A percentile compares a stretch with the other conserved stretches of the same genome.
These are phyloP conservation scores for Phoma herbarum DNA, from an alignment of 2,329 filamentous ascomycete genomes.

Conservation along the genomic window DNA sequence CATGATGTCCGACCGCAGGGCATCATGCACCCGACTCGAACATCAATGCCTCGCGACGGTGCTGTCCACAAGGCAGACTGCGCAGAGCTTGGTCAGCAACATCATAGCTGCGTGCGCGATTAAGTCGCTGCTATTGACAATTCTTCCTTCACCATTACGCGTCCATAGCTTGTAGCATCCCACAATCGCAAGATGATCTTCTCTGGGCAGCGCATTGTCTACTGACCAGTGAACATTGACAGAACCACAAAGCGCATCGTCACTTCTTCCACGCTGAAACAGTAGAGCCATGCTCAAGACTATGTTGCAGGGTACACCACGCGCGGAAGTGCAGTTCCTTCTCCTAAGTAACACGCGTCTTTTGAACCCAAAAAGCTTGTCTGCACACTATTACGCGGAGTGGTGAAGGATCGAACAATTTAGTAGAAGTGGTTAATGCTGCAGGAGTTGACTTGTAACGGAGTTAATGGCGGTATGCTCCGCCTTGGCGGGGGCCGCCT, in stretches of 20 bases:
- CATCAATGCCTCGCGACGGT: conserved; percentile 6
- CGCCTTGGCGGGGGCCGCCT: conserved; percentile 12
- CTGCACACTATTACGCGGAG: not conserved
- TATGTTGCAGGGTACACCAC: not conserved
- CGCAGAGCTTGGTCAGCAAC: conserved; percentile 2
- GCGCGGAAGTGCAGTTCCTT: not conserved
- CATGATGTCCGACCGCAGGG: conserved; percentile 10
- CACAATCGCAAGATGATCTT: conserved; percentile 6
- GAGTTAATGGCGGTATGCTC: conserved; percentile 8
- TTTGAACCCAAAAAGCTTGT: not conserved
- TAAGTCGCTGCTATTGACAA: not conserved
- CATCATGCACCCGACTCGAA: not conserved
- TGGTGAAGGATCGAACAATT: not conserved
- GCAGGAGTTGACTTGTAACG: not conserved
- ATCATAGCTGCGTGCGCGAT: conserved; percentile 5
- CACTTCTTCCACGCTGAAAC: not conserved
- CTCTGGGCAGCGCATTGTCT: not conserved
- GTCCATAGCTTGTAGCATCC: conserved; percentile 9
- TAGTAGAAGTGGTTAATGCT: not conserved
- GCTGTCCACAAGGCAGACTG: conserved; percentile 16
- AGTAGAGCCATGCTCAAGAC: not conserved
- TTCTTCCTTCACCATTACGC: conserved; percentile 15
- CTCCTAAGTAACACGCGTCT: not conserved
- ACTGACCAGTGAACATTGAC: not conserved
- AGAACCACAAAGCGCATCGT: not conserved